Percentiles rank a stretch among this genome's conserved stretches.
phyloP scores from a whole-genome alignment of 73 alveolate species.

The Tetrahymena borealis region DNA sequence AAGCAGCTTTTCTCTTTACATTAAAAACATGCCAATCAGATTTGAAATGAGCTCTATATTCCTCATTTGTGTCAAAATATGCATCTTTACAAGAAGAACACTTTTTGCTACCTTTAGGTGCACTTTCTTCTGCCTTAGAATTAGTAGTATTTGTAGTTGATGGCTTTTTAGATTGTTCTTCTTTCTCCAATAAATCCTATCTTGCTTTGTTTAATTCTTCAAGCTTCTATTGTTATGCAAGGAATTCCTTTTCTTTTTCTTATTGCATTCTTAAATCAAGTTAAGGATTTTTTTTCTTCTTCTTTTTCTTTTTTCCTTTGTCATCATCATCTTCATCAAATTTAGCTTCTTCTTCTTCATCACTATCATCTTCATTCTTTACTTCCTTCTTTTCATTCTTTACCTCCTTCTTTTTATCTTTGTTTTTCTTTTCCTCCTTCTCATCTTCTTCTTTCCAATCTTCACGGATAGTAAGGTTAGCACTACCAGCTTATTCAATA shows the following conservation, averaged over 20 bases:
- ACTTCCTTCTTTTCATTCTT: background rate
- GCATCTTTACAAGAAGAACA: conserved; percentile 46
- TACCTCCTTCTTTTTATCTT: background rate
- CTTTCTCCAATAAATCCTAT: background rate
- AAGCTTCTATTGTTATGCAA: background rate
- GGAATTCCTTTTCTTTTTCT: background rate
- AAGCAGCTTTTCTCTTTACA: conserved; percentile 26
- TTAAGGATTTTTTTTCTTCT: conserved; percentile 6
- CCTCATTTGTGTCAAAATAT: conserved; percentile 34
- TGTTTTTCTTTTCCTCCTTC: background rate
- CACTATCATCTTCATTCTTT: conserved; percentile 8
- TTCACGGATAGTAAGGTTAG: background rate
- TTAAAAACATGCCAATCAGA: conserved; percentile 65
- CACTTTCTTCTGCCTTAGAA: background rate
- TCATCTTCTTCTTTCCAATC: conserved; percentile 6
- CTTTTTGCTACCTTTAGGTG: background rate
- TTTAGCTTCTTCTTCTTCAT: conserved; percentile 22
- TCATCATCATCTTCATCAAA: conserved; percentile 9
- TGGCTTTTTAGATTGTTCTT: conserved; percentile 10
- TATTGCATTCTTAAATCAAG: background rate
- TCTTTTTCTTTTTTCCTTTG: conserved; percentile 8
- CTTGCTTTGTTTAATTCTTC: background rate
- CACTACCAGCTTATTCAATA: background rate
- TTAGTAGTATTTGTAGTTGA: background rate
- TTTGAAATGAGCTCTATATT: conserved; percentile 58